These are phyloP conservation scores for Erodium moschatum DNA, from an alignment of 441 rosid genomes.

Conservation along the genomic window DNA sequence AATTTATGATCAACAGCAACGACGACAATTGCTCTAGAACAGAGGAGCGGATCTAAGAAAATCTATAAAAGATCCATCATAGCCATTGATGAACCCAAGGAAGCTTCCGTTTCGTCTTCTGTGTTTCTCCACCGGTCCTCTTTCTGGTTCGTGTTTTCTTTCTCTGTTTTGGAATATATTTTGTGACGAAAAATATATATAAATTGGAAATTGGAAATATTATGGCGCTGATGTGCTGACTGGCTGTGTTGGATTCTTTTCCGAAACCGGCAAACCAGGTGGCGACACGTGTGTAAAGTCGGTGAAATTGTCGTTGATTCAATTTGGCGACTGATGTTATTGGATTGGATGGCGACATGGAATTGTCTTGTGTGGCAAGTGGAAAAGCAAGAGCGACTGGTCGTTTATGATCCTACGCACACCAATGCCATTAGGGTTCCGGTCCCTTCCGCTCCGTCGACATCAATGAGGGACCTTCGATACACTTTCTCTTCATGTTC, in stretches of 20 bases:
- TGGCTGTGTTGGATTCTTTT: slow-evolving; percentile 3
- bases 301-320: not conserved
- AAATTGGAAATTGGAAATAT: not conserved
- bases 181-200: no score
- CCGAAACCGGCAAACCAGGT: not conserved
- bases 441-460: no score
- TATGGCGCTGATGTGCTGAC: not conserved
- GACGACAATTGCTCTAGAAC: no score
- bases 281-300: not conserved
- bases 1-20: no score
- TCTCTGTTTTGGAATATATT: not conserved
- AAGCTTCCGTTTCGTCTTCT: not conserved
- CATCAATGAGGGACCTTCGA: no score
- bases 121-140: not conserved
- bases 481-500: no score
- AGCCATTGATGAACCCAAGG: not conserved
- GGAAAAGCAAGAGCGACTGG: not conserved
- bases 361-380: not conserved
- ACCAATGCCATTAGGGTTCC: no score
- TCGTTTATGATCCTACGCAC: no score
- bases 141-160: not conserved
- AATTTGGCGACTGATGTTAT: not conserved
- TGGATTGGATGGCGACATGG: not conserved
- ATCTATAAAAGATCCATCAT: slow-evolving; percentile 5
- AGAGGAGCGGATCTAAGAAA: slow-evolving; percentile 3